phyloP scores from a whole-genome alignment of 768 basidiomycete species.

The Hemileccinum rubropunctum region DNA sequence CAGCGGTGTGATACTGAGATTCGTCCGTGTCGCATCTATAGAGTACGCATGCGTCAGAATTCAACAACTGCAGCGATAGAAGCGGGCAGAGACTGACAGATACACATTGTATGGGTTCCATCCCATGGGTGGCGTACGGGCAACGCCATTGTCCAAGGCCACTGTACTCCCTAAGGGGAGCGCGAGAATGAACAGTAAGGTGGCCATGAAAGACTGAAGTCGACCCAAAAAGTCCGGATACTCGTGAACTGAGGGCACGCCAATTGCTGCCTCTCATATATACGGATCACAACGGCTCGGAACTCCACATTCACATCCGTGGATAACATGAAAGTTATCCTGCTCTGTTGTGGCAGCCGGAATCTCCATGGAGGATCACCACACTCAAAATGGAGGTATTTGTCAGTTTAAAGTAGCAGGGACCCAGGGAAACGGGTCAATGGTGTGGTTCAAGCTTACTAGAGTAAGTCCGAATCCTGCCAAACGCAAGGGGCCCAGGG shows the following conservation, averaged over 20 bases:
- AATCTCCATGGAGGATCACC: too few species aligned
- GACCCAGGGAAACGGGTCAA: too few species aligned
- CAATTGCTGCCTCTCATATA: neutral
- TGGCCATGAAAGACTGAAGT: neutral
- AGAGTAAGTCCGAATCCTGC: too few species aligned
- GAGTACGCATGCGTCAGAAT: neutral
- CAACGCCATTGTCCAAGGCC: constrained; percentile 9
- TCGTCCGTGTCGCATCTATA: constrained; percentile 7
- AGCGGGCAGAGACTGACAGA: neutral
- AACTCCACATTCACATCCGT: too few species aligned
- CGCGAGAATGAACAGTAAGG: neutral
- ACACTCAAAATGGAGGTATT: too few species aligned
- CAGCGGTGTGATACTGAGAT: constrained; percentile 6
- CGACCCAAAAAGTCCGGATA: neutral
- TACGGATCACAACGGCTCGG: too few species aligned
- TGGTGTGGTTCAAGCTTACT: too few species aligned
- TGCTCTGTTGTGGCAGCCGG: too few species aligned
- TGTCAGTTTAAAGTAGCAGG: too few species aligned
- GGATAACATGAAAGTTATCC: too few species aligned
- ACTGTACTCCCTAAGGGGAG: neutral
- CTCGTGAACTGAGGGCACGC: neutral
- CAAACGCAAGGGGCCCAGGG: too few species aligned
- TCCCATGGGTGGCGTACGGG: constrained; percentile 13
- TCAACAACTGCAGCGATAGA: neutral
- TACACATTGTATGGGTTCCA: constrained; percentile 18